Evolutionary conservation across 2,329 filamentous ascomycete species (phyloP).

Genomic region (Epichloe brachyelytri): DNA sequence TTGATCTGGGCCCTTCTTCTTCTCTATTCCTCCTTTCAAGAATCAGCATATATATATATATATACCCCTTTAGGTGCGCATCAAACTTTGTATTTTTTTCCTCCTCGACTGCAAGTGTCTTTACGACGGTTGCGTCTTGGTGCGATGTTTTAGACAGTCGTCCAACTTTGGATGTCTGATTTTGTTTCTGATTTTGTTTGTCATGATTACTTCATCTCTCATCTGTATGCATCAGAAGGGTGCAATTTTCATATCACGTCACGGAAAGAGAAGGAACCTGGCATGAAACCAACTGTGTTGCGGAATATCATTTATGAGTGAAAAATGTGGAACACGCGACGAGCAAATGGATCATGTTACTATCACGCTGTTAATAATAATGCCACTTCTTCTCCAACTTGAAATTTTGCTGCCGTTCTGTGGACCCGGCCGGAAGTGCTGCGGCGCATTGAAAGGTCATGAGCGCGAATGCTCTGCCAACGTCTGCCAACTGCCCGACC

Average conservation of each 20-base stretch:
- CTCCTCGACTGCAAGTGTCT: neutral
- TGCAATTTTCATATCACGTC: neutral
- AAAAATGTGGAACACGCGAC: neutral
- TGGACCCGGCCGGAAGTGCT: no score
- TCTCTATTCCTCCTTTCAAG: neutral
- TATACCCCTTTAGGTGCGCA: neutral
- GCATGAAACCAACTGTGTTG: neutral
- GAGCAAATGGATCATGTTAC: neutral
- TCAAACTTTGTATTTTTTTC: neutral
- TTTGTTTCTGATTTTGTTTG: neutral
- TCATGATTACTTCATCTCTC: no score
- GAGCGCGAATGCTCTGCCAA: constrained; percentile 30
- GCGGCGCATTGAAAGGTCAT: no score
- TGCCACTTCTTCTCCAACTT: neutral
- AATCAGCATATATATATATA: constrained; percentile 1
- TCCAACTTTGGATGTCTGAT: neutral
- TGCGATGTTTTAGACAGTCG: neutral
- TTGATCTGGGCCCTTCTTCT: neutral
- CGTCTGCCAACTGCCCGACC: constrained; percentile 25
- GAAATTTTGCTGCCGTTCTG: no score
- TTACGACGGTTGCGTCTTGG: neutral
- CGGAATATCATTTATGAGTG: constrained; percentile 1
- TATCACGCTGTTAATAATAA: constrained; percentile 5
- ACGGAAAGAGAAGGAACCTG: neutral
- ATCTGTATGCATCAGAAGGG: neutral